Evolutionary conservation across 1,284 basidiomycete species (phyloP).

Genomic region (Leccinum pachyderme): DNA sequence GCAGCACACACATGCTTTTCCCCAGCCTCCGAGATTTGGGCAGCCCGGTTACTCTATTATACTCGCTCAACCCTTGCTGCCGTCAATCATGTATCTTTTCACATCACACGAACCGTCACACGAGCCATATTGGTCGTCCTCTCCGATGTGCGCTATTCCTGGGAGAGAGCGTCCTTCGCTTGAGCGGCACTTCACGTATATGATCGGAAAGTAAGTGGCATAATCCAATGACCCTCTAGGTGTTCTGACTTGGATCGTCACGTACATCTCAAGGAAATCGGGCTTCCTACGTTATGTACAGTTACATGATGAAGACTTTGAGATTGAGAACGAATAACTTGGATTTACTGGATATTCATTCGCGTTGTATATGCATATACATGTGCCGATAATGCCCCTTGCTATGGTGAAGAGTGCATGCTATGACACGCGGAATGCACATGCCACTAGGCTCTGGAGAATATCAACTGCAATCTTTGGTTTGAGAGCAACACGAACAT

Average conservation of each 20-base stretch:
- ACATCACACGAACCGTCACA: constrained; percentile 33
- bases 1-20: constrained; percentile 18
- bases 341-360: not conserved
- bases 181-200: constrained; percentile 36
- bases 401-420: not conserved
- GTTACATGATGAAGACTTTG: constrained; percentile 30
- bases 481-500: too few relatives aligned
- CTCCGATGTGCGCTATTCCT: constrained; percentile 26
- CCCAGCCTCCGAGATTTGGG: constrained; percentile 14
- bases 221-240: not conserved
- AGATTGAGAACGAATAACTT: constrained; percentile 5
- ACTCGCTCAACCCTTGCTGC: constrained; percentile 25
- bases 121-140: constrained; percentile 39
- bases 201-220: constrained; percentile 37
- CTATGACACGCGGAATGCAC: not conserved
- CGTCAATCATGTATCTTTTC: constrained; percentile 39
- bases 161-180: constrained; percentile 25
- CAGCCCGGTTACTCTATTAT: constrained; percentile 1
- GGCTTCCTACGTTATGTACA: constrained; percentile 34
- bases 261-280: constrained; percentile 22
- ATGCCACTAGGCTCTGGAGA: not conserved
- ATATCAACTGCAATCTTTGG: too few relatives aligned
- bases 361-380: not conserved
- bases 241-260: not conserved
- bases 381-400: not conserved